Conservation (phyloP, 2,329 filamentous ascomycete species). For the Xylariales sp. region DNA sequence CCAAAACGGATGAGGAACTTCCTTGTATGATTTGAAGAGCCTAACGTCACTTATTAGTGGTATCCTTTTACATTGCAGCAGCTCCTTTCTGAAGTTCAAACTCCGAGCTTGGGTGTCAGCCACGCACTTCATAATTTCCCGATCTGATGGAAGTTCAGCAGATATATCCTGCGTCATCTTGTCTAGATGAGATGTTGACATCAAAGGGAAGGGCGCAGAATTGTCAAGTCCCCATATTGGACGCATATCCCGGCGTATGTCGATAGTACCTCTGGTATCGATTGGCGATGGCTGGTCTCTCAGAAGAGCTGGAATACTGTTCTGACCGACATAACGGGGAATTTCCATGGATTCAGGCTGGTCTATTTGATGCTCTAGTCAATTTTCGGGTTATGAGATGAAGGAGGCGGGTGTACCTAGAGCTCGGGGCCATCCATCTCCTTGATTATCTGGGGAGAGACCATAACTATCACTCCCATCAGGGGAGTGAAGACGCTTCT, state of each 20-base stretch:
- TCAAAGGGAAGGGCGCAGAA: slow-evolving; percentile 62
- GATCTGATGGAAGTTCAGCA: slow-evolving; percentile 56
- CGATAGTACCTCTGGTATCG: slow-evolving; percentile 47
- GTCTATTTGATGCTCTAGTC: slow-evolving; percentile 31
- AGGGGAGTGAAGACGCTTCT: slow-evolving; percentile 41
- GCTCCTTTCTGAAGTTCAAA: too few species aligned
- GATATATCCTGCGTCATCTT: slow-evolving; percentile 56
- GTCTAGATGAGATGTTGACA: slow-evolving; percentile 60
- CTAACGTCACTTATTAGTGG: slow-evolving; percentile 29
- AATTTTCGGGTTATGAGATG: neutral
- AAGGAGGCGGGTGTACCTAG: slow-evolving; percentile 20
- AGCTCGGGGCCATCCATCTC: slow-evolving; percentile 26
- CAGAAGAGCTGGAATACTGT: slow-evolving; percentile 62
- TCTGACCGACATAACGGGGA: slow-evolving; percentile 60
- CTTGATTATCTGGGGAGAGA: slow-evolving; percentile 31
- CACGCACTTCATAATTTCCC: slow-evolving; percentile 62
- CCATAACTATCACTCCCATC: slow-evolving; percentile 32
- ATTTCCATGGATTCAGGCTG: slow-evolving; percentile 51
- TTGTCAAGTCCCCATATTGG: slow-evolving; percentile 63
- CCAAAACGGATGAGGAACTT: slow-evolving; percentile 64
- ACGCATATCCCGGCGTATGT: slow-evolving; percentile 60
- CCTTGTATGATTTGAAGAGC: slow-evolving; percentile 61
- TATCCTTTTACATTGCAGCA: too few species aligned
- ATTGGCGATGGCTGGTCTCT: slow-evolving; percentile 54
- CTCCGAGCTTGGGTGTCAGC: neutral